Evolutionary conservation across 495 filamentous ascomycete species (phyloP), one percentile per base, ranked within the genome.

Genomic region (Penicillium taxi): DNA sequence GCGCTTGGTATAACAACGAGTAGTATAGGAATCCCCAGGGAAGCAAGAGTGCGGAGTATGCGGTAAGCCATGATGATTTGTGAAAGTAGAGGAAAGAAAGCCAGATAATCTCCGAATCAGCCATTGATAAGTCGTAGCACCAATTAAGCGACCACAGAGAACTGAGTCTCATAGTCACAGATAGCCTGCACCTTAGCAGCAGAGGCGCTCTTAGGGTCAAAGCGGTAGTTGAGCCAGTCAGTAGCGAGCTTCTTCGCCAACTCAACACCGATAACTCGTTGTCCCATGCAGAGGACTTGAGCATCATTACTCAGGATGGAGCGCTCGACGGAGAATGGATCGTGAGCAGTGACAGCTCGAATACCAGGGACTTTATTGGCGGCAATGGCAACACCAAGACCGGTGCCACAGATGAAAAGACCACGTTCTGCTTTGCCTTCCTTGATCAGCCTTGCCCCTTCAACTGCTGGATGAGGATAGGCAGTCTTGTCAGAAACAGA

Each of bases 341-440:
- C 86, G 63, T 93, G 85, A 6, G 86, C 86, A 21, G 85, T 93
- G 22, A 93, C 86, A 13, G 86, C 86, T 26, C 86, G 71, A 44
- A 93, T 78, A 12, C 85, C 85, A 36, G 78, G 82, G 37, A 90
- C 82, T 59, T 90, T 90, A 69, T 93, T 93, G 53, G 86, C 86
- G 15, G 74, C 62, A 57, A 93, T 93, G 42, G 86, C 85, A 7
- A 93, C 86, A 4, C 86, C 86, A 18, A 93, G 72, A 2, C 86
- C 86, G 4, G 86, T 93, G 8, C 86, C 85, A 64, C 86, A 93
- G 67, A 93, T 86, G 50, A 90, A 73, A 27, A 93, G 71, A 2
- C 84, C 86, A 22, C 86, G 78, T 59, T 93, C 86, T 13, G 71
- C 77, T 57, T 70, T 63, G 50, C 85, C 84, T 18, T 71, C 66